A percentile compares a stretch with the other conserved stretches of the same genome.
Conservation (phyloP, 169 alveolate species). For the Plasmodium malariae region DNA sequence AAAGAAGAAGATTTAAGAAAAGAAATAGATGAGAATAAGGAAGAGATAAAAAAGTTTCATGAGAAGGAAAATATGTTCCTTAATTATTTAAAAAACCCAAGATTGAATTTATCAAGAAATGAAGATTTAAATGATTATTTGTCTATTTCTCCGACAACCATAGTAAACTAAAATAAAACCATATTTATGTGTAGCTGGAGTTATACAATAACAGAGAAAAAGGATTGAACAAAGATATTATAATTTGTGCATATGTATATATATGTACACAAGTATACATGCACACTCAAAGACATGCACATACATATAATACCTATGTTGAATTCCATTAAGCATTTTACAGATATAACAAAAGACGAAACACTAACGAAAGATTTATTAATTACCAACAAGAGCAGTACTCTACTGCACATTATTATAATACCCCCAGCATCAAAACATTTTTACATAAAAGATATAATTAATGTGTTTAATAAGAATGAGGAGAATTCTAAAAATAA, state of each 20-base stretch:
- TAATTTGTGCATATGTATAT: background rate
- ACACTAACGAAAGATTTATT: slow-evolving; percentile 24
- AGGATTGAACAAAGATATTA: background rate
- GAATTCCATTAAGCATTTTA: slow-evolving; percentile 21
- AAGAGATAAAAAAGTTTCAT: slow-evolving; percentile 52
- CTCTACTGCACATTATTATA: slow-evolving; percentile 47
- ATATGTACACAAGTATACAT: background rate
- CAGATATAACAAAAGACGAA: slow-evolving; percentile 35
- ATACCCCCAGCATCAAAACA: slow-evolving; percentile 46
- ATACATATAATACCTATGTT: background rate
- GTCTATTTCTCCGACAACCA: slow-evolving; percentile 37
- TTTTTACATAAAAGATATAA: slow-evolving; percentile 62
- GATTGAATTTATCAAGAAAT: slow-evolving; percentile 49
- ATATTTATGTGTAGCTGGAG: slow-evolving; percentile 2
- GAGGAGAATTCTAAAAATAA: slow-evolving; percentile 58
- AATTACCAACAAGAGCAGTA: slow-evolving; percentile 66
- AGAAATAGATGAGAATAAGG: slow-evolving; percentile 46
- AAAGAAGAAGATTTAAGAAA: slow-evolving; percentile 73
- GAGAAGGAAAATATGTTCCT: slow-evolving; percentile 48
- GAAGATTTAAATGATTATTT: slow-evolving; percentile 62
- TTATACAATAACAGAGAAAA: background rate
- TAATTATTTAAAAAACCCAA: slow-evolving; percentile 73
- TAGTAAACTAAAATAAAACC: slow-evolving; percentile 16
- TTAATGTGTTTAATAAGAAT: slow-evolving; percentile 56
- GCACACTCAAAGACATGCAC: background rate